Evolutionary conservation across 202 grass and related monocot species (phyloP), one percentile per base, ranked within the genome.

Genomic region (Schoenoplectus tabernaemontani): DNA sequence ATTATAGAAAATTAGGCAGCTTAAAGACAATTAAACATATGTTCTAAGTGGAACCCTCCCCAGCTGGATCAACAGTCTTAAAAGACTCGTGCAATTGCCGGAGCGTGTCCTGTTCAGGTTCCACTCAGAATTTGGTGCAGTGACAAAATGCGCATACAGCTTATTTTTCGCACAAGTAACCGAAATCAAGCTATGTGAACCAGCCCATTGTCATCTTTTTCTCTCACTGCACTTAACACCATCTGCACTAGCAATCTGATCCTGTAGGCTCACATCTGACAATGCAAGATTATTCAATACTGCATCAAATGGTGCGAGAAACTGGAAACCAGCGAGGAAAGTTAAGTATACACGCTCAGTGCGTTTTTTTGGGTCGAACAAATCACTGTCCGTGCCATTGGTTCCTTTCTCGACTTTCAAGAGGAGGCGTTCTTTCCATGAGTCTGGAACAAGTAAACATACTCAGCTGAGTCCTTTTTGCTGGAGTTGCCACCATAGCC

Each of bases 331-430:
- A 0, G 86, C 1, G 19, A 98, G 95, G 86, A 85, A 98, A 22
- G 95, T 92, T 59, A 98, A 85, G 89, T 95, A 95, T 82, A 92
- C 91, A 47, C 82, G 82, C 84, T 95, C 91, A 0, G 89, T 15
- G 19, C 95, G 87, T 85, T 94, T 94, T 65, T 81, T 84, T 17
- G 95, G 88, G 75, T 98, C 90, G 91, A 87, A 98, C 89, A 98
- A 94, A 72, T 98, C 91, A 73, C 86, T 92, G 84, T 97, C 89
- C 2, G 95, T 97, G 67, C 95, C 95, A 76, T 97, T 97, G 61
- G 95, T 97, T 86, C 95, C 95, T 88, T 97, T 97, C 85, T 97
- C 95, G 33, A 97, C 95, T 77, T 97, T 97, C 26, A 89, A 97
- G 65, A 97, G 87, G 46, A 85, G 89, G 13, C 89, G 84, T 88